Evolutionary conservation across 2,329 filamentous ascomycete genomes (phyloP).

Genomic region (Arthrobotrys pseudoclavata): DNA sequence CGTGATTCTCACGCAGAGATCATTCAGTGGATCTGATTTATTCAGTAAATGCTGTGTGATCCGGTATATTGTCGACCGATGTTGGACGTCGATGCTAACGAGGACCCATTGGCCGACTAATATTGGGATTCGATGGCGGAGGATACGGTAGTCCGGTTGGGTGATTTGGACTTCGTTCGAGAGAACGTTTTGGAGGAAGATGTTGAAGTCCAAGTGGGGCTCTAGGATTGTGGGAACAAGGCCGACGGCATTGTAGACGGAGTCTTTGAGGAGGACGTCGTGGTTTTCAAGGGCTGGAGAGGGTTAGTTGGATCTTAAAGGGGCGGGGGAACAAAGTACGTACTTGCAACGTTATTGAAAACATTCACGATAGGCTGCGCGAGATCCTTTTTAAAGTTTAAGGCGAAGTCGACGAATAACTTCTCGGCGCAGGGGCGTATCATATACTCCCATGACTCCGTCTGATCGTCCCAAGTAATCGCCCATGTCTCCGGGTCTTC

Average conservation of each 20-base stretch:
- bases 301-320: not conserved
- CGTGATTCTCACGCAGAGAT: constrained; percentile 91
- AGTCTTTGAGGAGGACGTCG: constrained; percentile 88
- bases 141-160: constrained; percentile 79
- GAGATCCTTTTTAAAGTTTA: constrained; percentile 86
- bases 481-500: constrained; percentile 97
- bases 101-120: constrained; percentile 90
- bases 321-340: constrained; percentile 66
- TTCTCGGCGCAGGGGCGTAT: constrained; percentile 93
- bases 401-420: constrained; percentile 89
- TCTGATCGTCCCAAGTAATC: constrained; percentile 84
- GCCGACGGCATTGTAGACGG: constrained; percentile 92
- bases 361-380: constrained; percentile 84
- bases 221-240: constrained; percentile 83
- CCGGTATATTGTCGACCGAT: constrained; percentile 82
- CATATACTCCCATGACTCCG: constrained; percentile 90
- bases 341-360: constrained; percentile 81
- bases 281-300: constrained; percentile 69
- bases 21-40: constrained; percentile 81
- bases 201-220: constrained; percentile 83
- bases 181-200: constrained; percentile 80
- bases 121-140: constrained; percentile 89
- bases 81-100: constrained; percentile 78
- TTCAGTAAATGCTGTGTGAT: constrained; percentile 90
- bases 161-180: constrained; percentile 81